Conservation (phyloP, 163 green algal genomes). For the Chlamydomonas reinhardtii region DNA sequence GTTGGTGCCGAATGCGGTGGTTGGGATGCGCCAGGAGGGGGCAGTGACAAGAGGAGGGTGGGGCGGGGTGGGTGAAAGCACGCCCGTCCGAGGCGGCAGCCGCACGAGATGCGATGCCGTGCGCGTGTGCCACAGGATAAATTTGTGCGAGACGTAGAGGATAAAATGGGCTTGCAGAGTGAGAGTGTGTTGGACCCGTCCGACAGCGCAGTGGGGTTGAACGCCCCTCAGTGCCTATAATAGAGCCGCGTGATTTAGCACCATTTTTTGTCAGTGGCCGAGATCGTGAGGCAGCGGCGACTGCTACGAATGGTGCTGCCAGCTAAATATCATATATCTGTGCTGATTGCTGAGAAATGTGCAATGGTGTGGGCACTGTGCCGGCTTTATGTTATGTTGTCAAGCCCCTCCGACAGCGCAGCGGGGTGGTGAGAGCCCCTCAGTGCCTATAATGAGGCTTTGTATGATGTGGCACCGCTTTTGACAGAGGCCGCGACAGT, state of each 20-base stretch:
- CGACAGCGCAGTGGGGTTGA: neutral
- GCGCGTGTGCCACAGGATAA: too few species aligned
- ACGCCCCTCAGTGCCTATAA: neutral
- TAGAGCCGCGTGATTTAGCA: neutral
- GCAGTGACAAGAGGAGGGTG: too few species aligned
- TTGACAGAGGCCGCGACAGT: constrained; percentile 23
- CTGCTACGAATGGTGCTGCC: neutral
- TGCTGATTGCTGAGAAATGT: too few species aligned
- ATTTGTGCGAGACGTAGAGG: too few species aligned
- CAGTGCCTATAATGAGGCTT: constrained; percentile 12
- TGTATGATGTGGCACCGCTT: constrained; percentile 4
- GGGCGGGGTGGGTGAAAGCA: too few species aligned
- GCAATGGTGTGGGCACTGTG: too few species aligned
- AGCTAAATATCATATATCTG: too few species aligned
- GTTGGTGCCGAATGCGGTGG: neutral
- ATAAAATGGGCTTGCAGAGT: too few species aligned
- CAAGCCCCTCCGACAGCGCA: neutral
- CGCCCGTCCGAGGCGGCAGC: too few species aligned
- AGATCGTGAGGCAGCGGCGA: neutral
- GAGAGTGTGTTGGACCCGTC: neutral
- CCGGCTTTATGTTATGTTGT: neutral
- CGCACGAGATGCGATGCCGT: too few species aligned
- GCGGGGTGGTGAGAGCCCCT: neutral
- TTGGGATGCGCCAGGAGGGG: neutral
- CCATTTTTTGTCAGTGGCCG: neutral